Base-by-base conservation (phyloP, 1,284 basidiomycete species). In the Cyathus olla region DNA sequence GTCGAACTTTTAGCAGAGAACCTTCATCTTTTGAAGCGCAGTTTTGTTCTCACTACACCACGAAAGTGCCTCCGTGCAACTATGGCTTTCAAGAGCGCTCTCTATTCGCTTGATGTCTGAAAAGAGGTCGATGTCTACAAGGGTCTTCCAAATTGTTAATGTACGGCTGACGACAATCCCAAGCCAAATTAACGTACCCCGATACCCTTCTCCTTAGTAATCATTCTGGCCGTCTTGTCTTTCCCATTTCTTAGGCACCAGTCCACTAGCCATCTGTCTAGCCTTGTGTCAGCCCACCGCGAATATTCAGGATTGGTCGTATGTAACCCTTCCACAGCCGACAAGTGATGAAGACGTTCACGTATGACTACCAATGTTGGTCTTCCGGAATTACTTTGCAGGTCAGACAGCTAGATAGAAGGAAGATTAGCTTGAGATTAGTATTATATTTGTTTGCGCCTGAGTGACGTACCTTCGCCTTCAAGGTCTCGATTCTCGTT, bases 11-110 rank as follows among this genome's bases (percentile, higher is more conserved):
- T n/a, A 26, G 19, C 24, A 46, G n/a, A 19, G 17, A 15, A 47
- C 96, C 85, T 95, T 96, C 71, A 92, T 89, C 83, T 98, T 99
- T 61, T 95, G 90, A 59, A 99, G 85, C 9, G 94, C 92, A 29
- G 90, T 88, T 76, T 97, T 95, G 80, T 99, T 98, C 84, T 99
- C 98, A 61, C 89, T 95, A 70, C 97, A 99, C 97, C 97, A 99
- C 17, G 90, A 87, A 47, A 99, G 82, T 5, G 97, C 97, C 75
- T 96, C 93, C 1, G 91, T 83, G 68, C 95, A 96, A 70, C 93
- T 93, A 66, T 95, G 90, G 53, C 81, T 80, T 19, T 83, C 79
- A 21, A 99, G 84, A 0, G 95, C 95, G 6, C 85, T 83, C 76
- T 98, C 96, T 65, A 99, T 96, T 57, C 91, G 85, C 31, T 85